phyloP scores from a whole-genome alignment of 257 asterid genomes.

The Lantana camara region DNA sequence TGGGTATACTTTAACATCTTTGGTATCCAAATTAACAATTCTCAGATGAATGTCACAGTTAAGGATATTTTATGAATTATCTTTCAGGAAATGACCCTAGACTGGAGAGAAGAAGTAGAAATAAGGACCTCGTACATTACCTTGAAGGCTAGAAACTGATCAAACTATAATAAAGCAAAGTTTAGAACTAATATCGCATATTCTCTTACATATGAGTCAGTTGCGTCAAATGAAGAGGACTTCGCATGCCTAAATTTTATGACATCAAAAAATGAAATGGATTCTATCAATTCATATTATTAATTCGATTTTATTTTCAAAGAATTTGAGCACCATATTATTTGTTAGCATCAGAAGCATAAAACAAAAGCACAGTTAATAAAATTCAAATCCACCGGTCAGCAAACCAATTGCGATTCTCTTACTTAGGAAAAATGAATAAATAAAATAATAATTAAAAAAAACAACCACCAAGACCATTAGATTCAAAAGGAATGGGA shows the following conservation, averaged over 20 bases:
- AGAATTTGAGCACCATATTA: not conserved
- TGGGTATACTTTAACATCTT: not conserved
- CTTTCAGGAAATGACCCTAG: not conserved
- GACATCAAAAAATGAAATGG: no score
- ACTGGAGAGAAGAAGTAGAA: not conserved
- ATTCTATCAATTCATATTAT: not conserved
- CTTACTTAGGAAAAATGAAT: no score
- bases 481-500: constrained; percentile 41
- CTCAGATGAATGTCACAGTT: not conserved
- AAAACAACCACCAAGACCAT: constrained; percentile 12
- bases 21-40: not conserved
- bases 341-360: not conserved
- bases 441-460: no score
- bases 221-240: not conserved
- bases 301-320: not conserved
- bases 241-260: no score
- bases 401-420: no score
- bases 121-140: not conserved
- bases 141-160: not conserved
- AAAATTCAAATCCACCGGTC: constrained; percentile 15
- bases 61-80: not conserved
- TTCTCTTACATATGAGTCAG: no score
- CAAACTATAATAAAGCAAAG: not conserved
- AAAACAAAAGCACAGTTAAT: not conserved
- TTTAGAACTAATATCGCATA: not conserved